phyloP scores from a whole-genome alignment of 176 grass and related monocot genomes.

The Secale cereale region DNA sequence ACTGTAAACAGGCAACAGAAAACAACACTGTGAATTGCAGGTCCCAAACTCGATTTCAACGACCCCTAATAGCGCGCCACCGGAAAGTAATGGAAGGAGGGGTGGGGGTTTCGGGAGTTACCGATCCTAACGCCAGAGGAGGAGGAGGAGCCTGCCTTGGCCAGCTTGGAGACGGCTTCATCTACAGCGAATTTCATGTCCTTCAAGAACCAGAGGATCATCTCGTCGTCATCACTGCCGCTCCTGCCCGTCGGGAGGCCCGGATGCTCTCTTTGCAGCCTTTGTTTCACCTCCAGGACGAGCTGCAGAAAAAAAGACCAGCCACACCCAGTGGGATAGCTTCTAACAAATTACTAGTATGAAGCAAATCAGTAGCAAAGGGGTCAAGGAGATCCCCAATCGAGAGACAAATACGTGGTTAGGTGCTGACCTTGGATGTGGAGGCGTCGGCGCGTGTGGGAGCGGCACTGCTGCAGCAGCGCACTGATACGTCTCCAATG shows the following conservation, averaged over 20 bases:
- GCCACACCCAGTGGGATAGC: background rate
- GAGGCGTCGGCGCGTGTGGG: background rate
- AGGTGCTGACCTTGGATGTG: conserved; percentile 25
- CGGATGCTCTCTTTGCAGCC: conserved; percentile 56
- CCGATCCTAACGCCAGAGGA: no score
- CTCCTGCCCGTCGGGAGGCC: conserved; percentile 62
- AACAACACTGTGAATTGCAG: no score
- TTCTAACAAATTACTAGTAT: background rate
- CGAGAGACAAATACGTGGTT: background rate
- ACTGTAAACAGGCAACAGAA: no score
- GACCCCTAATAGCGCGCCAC: no score
- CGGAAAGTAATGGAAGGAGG: no score
- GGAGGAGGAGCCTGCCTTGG: no score
- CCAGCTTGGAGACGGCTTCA: conserved; percentile 61
- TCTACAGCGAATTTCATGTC: conserved; percentile 75
- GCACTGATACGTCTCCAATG: no score
- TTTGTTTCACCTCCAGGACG: conserved; percentile 68
- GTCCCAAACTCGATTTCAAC: no score
- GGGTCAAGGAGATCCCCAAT: background rate
- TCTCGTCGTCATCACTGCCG: conserved; percentile 81
- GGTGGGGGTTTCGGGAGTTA: no score
- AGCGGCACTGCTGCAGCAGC: conserved; percentile 24
- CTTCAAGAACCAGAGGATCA: conserved; percentile 94
- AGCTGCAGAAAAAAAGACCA: conserved; percentile 42
- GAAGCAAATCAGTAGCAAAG: background rate